Percentiles rank a stretch among this genome's conserved stretches.
phyloP scores from a whole-genome alignment of 345 rosid species.

The Reutealis trisperma region DNA sequence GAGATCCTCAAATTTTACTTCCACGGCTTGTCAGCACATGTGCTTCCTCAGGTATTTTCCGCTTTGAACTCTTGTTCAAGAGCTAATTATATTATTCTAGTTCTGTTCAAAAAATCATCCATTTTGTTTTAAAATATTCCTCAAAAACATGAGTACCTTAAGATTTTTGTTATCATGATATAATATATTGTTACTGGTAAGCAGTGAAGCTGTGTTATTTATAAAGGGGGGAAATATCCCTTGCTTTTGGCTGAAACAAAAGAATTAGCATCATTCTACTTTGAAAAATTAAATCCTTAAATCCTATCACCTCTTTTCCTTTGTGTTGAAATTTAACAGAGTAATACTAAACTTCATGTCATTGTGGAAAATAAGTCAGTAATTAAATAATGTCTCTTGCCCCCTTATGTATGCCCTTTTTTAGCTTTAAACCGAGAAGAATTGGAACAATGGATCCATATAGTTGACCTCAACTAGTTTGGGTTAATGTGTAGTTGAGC shows the following conservation, averaged over 20 bases:
- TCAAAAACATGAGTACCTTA: not conserved
- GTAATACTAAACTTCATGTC: too few relatives aligned
- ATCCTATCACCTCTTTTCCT: not conserved
- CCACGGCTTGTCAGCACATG: slow-evolving; percentile 67
- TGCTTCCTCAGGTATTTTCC: slow-evolving; percentile 61
- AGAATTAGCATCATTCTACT: too few relatives aligned
- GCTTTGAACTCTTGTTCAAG: slow-evolving; percentile 2
- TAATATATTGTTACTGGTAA: not conserved
- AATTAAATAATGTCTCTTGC: too few relatives aligned
- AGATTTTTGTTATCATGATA: not conserved
- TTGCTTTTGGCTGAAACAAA: not conserved
- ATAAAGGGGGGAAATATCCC: not conserved
- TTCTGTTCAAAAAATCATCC: not conserved
- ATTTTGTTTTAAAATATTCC: not conserved
- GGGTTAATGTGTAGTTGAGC: too few relatives aligned
- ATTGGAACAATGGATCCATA: too few relatives aligned
- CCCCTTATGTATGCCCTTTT: too few relatives aligned
- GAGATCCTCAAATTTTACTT: slow-evolving; percentile 80
- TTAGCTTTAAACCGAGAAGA: too few relatives aligned
- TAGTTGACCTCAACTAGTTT: too few relatives aligned
- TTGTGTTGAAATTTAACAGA: too few relatives aligned
- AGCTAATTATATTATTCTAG: not conserved
- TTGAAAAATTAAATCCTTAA: too few relatives aligned
- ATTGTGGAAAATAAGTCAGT: too few relatives aligned
- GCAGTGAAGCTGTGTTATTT: not conserved